Conservation (phyloP, 305 asterid species). For the Salvia sclarea region DNA sequence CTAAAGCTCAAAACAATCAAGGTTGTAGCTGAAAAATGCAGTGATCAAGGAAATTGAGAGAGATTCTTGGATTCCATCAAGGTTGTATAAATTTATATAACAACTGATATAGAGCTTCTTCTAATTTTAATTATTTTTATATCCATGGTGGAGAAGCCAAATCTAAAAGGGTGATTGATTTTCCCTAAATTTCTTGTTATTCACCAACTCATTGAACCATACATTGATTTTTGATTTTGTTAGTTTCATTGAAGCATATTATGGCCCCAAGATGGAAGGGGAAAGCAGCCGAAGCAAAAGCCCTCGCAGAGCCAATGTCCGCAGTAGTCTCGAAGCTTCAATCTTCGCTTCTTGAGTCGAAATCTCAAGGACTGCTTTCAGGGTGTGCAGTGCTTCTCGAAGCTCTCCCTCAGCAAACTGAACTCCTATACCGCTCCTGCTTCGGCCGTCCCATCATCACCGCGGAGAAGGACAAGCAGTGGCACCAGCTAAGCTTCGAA, state of each 20-base stretch:
- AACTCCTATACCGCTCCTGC: conserved; percentile 58
- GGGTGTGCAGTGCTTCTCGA: conserved; percentile 55
- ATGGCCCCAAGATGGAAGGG: conserved; percentile 93
- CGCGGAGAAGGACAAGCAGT: conserved; percentile 57
- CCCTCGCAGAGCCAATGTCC: conserved; percentile 77
- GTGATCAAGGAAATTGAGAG: no score
- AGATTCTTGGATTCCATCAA: no score
- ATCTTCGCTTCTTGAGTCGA: conserved; percentile 49
- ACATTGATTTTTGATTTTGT: neutral
- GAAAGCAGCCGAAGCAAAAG: conserved; percentile 67
- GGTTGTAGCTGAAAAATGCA: no score
- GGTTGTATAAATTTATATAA: no score
- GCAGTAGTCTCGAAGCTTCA: conserved; percentile 51
- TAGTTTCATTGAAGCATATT: neutral
- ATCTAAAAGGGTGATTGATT: neutral
- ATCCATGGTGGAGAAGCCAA: neutral
- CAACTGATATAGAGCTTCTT: no score
- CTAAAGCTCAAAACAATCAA: no score
- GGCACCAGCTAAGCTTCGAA: conserved; percentile 69
- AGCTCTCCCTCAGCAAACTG: conserved; percentile 55
- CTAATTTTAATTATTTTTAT: no score
- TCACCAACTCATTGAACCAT: neutral
- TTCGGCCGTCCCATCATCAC: conserved; percentile 62
- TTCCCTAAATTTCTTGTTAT: neutral
- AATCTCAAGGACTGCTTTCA: conserved; percentile 57